A percentile compares a stretch with the other conserved stretches of the same genome.
These are phyloP conservation scores for Diaporthe amygdali DNA, from an alignment of 2,329 filamentous ascomycete genomes.

Conservation along the genomic window DNA sequence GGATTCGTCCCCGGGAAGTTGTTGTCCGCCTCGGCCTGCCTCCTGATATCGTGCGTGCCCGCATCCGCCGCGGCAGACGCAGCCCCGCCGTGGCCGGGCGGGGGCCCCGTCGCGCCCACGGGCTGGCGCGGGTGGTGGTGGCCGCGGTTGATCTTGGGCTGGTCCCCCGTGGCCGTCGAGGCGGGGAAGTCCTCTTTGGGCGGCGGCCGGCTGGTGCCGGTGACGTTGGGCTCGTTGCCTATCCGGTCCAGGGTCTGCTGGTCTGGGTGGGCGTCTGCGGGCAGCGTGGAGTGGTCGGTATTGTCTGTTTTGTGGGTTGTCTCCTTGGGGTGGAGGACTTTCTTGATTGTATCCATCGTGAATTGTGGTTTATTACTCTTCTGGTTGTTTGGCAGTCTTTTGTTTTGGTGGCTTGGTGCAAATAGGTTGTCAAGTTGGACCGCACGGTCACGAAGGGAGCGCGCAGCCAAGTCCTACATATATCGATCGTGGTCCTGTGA, in stretches of 20 bases:
- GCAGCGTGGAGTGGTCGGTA: neutral
- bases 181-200: neutral
- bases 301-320: neutral
- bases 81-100: slow-evolving; percentile 14
- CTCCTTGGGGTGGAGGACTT: slow-evolving; percentile 24
- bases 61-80: neutral
- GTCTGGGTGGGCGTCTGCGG: neutral
- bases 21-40: slow-evolving; percentile 24
- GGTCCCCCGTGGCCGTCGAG: neutral
- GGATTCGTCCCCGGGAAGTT: slow-evolving; percentile 30
- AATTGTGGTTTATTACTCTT: neutral
- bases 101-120: slow-evolving; percentile 17
- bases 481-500: neutral
- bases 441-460: neutral
- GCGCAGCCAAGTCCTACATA: neutral
- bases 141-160: slow-evolving; percentile 22
- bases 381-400: neutral
- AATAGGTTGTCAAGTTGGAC: neutral
- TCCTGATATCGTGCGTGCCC: neutral
- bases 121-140: slow-evolving; percentile 26
- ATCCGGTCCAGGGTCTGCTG: slow-evolving; percentile 18
- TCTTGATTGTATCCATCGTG: slow-evolving; percentile 25
- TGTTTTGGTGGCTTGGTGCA: neutral
- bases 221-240: slow-evolving; percentile 18
- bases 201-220: slow-evolving; percentile 14